Percentiles rank a stretch among this genome's conserved stretches.
These are phyloP conservation scores for Flaveria trinervia DNA, from an alignment of 129 eudicot genomes.

Conservation along the genomic window DNA sequence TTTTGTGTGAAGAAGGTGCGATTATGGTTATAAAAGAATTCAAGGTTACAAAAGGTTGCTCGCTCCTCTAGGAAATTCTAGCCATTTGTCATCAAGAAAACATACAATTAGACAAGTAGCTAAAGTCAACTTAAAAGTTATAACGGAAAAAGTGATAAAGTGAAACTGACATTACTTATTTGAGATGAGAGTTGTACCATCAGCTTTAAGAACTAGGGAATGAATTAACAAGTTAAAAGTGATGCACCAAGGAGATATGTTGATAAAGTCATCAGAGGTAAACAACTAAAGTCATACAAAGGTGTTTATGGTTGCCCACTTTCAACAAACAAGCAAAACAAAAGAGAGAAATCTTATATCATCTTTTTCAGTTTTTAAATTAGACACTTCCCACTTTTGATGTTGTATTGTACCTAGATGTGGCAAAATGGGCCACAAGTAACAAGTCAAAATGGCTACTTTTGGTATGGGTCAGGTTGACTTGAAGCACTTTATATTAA, in stretches of 20 bases:
- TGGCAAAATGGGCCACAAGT: background rate
- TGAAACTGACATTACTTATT: slow-evolving; percentile 43
- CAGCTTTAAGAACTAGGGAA: slow-evolving; percentile 87
- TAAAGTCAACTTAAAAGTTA: background rate
- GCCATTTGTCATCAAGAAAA: slow-evolving; percentile 56
- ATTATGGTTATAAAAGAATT: too few species aligned
- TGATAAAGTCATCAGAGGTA: slow-evolving; percentile 60
- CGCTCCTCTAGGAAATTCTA: too few species aligned
- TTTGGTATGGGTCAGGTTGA: background rate
- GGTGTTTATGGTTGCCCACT: background rate
- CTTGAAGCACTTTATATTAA: background rate
- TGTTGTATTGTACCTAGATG: background rate
- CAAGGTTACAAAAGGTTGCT: too few species aligned
- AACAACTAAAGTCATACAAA: slow-evolving; percentile 15
- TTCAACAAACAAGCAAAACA: background rate
- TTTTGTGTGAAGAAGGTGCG: too few species aligned
- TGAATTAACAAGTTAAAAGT: slow-evolving; percentile 77
- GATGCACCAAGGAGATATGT: slow-evolving; percentile 68
- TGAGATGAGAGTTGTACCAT: slow-evolving; percentile 88
- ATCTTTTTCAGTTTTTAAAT: too few species aligned
- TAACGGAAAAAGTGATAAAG: background rate
- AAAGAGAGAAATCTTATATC: too few species aligned
- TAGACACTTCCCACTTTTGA: too few species aligned
- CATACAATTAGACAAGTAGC: background rate
- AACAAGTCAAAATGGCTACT: background rate